phyloP scores from a whole-genome alignment of 2,329 filamentous ascomycete genomes.

The Pestalotiopsis sp. region DNA sequence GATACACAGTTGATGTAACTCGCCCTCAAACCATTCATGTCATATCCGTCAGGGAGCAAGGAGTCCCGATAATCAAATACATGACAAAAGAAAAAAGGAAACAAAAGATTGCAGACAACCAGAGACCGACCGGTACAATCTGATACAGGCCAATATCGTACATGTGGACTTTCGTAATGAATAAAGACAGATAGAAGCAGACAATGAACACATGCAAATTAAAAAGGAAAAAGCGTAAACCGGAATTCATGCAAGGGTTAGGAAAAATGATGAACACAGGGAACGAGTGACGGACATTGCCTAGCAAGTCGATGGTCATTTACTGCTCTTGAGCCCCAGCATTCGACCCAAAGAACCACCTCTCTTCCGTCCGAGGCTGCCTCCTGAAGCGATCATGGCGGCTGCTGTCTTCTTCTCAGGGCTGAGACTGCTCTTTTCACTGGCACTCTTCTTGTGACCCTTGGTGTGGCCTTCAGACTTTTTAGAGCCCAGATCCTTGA shows the following conservation, averaged over 20 bases:
- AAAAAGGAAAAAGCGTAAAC: background rate
- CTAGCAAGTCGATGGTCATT: background rate
- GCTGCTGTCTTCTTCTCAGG: slow-evolving; percentile 3
- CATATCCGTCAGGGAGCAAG: background rate
- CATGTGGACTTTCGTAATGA: background rate
- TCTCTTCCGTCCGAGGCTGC: slow-evolving; percentile 7
- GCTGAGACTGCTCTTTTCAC: slow-evolving; percentile 8
- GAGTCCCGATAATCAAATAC: background rate
- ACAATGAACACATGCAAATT: background rate
- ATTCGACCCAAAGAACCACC: slow-evolving; percentile 15
- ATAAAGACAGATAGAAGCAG: background rate
- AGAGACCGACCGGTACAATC: background rate
- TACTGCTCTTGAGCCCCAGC: slow-evolving; percentile 12
- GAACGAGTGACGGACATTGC: background rate
- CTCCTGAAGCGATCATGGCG: background rate
- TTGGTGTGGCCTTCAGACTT: slow-evolving; percentile 20
- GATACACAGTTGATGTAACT: background rate
- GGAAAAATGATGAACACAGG: background rate
- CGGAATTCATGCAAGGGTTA: background rate
- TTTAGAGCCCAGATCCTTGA: slow-evolving; percentile 20
- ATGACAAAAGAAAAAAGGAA: background rate
- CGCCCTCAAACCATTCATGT: background rate
- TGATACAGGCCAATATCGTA: background rate
- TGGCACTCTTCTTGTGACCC: slow-evolving; percentile 17
- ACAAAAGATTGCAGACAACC: background rate